phyloP scores from a whole-genome alignment of 352 stramenopile species.

The Discostella stelligera region DNA sequence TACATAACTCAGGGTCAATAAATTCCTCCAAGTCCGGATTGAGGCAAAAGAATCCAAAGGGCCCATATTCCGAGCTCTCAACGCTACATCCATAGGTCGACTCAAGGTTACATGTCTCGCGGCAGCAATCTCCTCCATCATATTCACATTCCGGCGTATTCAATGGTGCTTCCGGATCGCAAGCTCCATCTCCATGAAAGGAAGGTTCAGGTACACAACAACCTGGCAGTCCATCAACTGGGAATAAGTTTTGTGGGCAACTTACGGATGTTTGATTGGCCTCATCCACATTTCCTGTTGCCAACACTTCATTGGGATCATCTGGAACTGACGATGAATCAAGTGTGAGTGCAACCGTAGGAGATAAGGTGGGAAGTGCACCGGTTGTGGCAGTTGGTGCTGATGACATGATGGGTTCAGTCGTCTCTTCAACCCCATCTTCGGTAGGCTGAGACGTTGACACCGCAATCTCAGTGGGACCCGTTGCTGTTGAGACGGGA shows the following conservation, averaged over 20 bases:
- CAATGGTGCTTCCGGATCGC: constrained; percentile 35
- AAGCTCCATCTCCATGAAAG: constrained; percentile 54
- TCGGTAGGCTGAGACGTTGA: background rate
- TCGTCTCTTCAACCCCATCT: background rate
- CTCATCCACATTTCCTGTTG: background rate
- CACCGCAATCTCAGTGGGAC: background rate
- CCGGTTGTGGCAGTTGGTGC: background rate
- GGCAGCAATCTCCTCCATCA: constrained; percentile 45
- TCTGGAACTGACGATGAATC: constrained; percentile 4
- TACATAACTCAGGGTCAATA: constrained; percentile 34
- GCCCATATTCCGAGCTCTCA: constrained; percentile 29
- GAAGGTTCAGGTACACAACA: constrained; percentile 49
- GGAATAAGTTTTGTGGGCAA: constrained; percentile 21
- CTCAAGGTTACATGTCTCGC: constrained; percentile 34
- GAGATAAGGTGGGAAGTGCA: constrained; percentile 1
- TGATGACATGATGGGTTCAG: too few relatives aligned
- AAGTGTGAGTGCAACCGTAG: background rate
- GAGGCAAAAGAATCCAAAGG: constrained; percentile 48
- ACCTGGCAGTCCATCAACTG: constrained; percentile 26
- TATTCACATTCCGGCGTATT: constrained; percentile 42
- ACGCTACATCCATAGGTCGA: constrained; percentile 30
- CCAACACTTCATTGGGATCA: background rate
- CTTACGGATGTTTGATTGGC: background rate
- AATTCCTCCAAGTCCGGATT: constrained; percentile 37
- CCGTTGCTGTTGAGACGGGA: background rate